A percentile compares a stretch with the other conserved stretches of the same genome.
Evolutionary conservation across 768 basidiomycete species (phyloP).

Genomic region (Tephrocybe sp.): DNA sequence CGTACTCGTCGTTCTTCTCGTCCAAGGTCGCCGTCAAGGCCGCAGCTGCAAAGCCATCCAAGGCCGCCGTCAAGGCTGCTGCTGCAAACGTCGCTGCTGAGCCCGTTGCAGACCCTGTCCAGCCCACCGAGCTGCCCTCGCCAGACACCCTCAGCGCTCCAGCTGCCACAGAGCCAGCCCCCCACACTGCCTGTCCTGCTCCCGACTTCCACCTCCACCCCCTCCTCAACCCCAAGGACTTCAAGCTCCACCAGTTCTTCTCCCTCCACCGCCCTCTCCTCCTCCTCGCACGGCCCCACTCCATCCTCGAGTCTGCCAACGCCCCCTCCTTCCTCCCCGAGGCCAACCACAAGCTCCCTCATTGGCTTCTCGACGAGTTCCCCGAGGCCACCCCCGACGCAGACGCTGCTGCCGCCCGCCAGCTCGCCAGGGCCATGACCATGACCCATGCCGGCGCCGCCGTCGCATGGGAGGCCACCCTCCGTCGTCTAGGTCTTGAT

Average conservation of each 20-base stretch:
- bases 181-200: not conserved
- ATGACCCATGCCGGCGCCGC: constrained; percentile 63
- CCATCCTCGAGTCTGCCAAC: constrained; percentile 43
- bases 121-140: constrained; percentile 11
- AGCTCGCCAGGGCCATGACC: constrained; percentile 74
- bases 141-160: constrained; percentile 1
- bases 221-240: constrained; percentile 60
- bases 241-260: constrained; percentile 85
- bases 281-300: constrained; percentile 60
- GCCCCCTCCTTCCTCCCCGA: constrained; percentile 19
- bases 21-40: constrained; percentile 83
- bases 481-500: constrained; percentile 65
- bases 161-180: constrained; percentile 7
- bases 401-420: constrained; percentile 78
- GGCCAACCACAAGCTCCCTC: constrained; percentile 17
- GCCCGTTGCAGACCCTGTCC: constrained; percentile 18
- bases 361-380: constrained; percentile 37
- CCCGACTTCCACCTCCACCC: constrained; percentile 42
- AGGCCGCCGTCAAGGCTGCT: constrained; percentile 37
- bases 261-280: constrained; percentile 78
- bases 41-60: constrained; percentile 69
- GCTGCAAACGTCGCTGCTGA: constrained; percentile 25
- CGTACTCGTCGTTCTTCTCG: constrained; percentile 80
- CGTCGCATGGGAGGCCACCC: constrained; percentile 66
- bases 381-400: constrained; percentile 61